A percentile compares a stretch with the other conserved stretches of the same genome.
phyloP scores from a whole-genome alignment of 768 basidiomycete species.

The Amyloporia xantha region DNA sequence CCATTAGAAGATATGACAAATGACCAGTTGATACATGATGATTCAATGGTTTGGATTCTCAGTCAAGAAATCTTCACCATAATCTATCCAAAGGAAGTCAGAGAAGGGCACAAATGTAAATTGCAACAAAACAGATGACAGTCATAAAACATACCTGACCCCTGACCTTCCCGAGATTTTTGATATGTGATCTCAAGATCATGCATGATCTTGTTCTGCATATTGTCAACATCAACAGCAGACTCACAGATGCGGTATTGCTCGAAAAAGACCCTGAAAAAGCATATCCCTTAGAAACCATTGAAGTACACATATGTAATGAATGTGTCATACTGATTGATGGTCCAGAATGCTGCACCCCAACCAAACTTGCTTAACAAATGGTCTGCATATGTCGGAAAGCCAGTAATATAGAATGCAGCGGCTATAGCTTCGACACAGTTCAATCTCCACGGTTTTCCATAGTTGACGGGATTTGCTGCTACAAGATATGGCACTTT shows the following conservation, averaged over 20 bases:
- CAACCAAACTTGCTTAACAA: conserved; percentile 83
- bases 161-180: conserved; percentile 39
- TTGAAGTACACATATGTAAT: not conserved
- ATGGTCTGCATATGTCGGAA: conserved; percentile 71
- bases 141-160: conserved; percentile 42
- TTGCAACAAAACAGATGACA: too few species aligned
- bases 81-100: too few species aligned
- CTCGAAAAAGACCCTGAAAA: conserved; percentile 38
- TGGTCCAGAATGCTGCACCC: conserved; percentile 81
- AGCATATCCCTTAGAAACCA: not conserved
- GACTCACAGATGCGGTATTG: conserved; percentile 69
- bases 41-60: too few species aligned
- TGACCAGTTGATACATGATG: too few species aligned
- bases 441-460: conserved; percentile 93
- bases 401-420: conserved; percentile 90
- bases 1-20: too few species aligned
- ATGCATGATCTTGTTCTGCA: conserved; percentile 63
- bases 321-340: conserved; percentile 58
- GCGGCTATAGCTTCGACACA: conserved; percentile 95
- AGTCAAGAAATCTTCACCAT: too few species aligned
- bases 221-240: conserved; percentile 47
- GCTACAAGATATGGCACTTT: conserved; percentile 93
- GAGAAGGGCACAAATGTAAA: too few species aligned
- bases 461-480: conserved; percentile 96
- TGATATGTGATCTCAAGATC: conserved; percentile 61